Base-by-base conservation (phyloP, 768 basidiomycete genomes). In the Kondoa subrosea region DNA sequence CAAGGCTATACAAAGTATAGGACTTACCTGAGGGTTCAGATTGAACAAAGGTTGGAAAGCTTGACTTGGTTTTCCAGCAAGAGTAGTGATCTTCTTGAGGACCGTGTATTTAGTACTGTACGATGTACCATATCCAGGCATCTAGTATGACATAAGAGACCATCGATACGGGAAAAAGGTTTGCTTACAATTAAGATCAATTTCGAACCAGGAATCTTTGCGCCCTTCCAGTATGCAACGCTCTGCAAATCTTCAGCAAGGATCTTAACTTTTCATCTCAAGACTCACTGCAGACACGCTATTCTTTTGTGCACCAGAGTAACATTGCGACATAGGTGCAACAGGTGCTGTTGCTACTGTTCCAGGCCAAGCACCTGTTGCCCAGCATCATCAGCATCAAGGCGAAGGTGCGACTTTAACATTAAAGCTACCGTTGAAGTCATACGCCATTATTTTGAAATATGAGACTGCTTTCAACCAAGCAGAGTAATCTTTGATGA, bases 361-460 rank as follows among this genome's bases (percentile, higher is more conserved):
- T 50, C 40, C 40, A 50, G 40, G 40, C 12, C 8, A 8, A 8
- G 40, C 21, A 8, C 40, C 40, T 50, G 40, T n/a, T n/a, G n/a
- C n/a, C n/a, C n/a, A n/a, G n/a, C n/a, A n/a, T n/a, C n/a, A n/a
- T n/a, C n/a, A n/a, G n/a, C n/a, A n/a, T n/a, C n/a, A n/a, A n/a
- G n/a, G n/a, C n/a, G n/a, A n/a, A n/a, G n/a, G n/a, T n/a, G n/a
- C n/a, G n/a, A n/a, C n/a, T n/a, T n/a, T n/a, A n/a, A n/a, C n/a
- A n/a, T n/a, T n/a, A n/a, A n/a, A n/a, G n/a, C n/a, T n/a, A n/a
- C 12, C 21, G 25, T 34, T 33, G 60, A 62, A 81, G 75, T 96
- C 92, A 75, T 97, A 97, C 76, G 92, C 91, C 92, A 97, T 97
- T 71, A 96, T 74, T 65, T 88, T 77, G 64, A 89, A 79, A 87